Percentiles rank a stretch among this genome's conserved stretches.
These are phyloP conservation scores for Moesziomyces sp. DNA, from an alignment of 1,284 basidiomycete genomes.

Conservation along the genomic window DNA sequence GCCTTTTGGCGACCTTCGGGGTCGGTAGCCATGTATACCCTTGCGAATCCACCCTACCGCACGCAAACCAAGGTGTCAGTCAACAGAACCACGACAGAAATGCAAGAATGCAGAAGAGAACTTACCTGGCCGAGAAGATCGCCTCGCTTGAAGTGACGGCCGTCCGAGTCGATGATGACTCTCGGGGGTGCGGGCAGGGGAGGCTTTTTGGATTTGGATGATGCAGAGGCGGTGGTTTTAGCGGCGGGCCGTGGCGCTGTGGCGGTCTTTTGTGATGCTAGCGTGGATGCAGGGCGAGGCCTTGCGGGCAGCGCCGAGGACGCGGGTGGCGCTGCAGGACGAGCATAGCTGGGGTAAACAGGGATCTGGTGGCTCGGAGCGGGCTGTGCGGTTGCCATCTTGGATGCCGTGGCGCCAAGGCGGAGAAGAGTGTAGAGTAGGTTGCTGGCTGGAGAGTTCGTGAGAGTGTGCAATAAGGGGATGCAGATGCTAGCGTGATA, in stretches of 20 bases:
- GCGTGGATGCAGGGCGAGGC: conserved; percentile 26
- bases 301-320: conserved; percentile 24
- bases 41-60: conserved; percentile 67
- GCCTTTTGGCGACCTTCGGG: conserved; percentile 66
- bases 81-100: background rate
- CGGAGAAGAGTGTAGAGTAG: background rate
- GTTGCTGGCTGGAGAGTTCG: background rate
- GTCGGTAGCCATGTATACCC: conserved; percentile 66
- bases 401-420: conserved; percentile 22
- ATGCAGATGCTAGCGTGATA: background rate
- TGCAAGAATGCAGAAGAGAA: background rate
- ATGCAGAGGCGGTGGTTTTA: conserved; percentile 4
- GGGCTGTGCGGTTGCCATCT: conserved; percentile 34
- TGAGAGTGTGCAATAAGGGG: background rate
- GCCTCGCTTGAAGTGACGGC: conserved; percentile 52
- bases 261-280: conserved; percentile 16
- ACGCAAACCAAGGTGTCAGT: background rate
- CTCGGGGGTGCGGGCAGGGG: conserved; percentile 59
- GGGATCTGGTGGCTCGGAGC: conserved; percentile 28
- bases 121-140: conserved; percentile 59
- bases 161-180: conserved; percentile 59
- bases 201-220: conserved; percentile 54
- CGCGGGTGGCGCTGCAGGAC: conserved; percentile 17
- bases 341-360: conserved; percentile 31
- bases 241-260: conserved; percentile 3